Evolutionary conservation across 345 rosid genomes (phyloP), one percentile per base, ranked within the genome.

Genomic region (Psidium guajava): DNA sequence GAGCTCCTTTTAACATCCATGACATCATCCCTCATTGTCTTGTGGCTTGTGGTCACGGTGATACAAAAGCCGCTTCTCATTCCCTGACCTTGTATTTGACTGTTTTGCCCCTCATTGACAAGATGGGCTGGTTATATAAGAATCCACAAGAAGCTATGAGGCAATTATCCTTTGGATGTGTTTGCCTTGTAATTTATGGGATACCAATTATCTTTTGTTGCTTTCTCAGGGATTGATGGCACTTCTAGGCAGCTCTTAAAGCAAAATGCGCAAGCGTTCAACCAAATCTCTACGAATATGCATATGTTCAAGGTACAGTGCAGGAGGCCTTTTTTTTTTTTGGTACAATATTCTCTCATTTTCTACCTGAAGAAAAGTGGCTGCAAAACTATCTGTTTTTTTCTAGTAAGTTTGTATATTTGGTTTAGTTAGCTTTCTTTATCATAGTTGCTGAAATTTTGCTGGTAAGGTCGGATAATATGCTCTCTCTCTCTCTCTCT

Each of bases 201-300:
- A 55, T 83, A 15, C 21, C 40, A 10, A 18, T 47, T 32, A 52
- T 40, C 25, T 49, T 54, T 88, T 83, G 88, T 86, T 59, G 47
- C 80, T 69, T 69, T 36, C 80, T 88, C 96, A 95, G 99, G 95
- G 89, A 87, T 91, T 85, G 91, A 92, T 86, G 93, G 95, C 36
- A 85, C 89, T 69, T 87, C 92, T 36, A 88, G 90, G 88, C 92
- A 90, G 88, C 95, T 93, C 47, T 90, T 98, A 90, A 95, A 96
- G 86, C 95, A 96, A 88, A 98, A 95, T 89, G 88, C 86, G 85
- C 92, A 90, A 88, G 92, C 94, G 57, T 91, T 98, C 87, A 90
- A 85, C 89, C 94, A 91, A 88, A 98, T 98, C 86, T 86, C 91
- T 87, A 89, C 93, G 80, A 98, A 98, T 87, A 93, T 96, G 89